A percentile compares a stretch with the other conserved stretches of the same genome.
phyloP scores from a whole-genome alignment of 2,329 filamentous ascomycete genomes.

The Colletotrichum sp. region DNA sequence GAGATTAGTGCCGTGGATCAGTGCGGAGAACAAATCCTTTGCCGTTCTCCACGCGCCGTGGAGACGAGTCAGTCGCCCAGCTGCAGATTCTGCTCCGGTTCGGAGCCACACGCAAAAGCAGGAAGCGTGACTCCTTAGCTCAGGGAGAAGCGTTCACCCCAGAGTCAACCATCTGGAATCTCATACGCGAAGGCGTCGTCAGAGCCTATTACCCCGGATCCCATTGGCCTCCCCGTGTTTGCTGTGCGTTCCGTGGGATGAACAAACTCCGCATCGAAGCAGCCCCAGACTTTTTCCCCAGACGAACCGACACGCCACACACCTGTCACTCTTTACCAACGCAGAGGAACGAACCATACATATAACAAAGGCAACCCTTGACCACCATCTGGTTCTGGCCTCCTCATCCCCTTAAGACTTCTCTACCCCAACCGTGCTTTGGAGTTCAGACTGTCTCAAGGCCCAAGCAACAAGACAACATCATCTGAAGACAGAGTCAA shows the following conservation, averaged over 20 bases:
- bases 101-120: conserved; percentile 2
- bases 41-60: conserved; percentile 11
- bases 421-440: not conserved
- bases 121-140: not conserved
- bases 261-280: conserved; percentile 7
- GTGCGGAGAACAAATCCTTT: conserved; percentile 9
- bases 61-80: conserved; percentile 11
- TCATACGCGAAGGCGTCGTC: not conserved
- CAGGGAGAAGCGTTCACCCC: conserved; percentile 21
- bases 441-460: conserved; percentile 5
- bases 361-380: conserved; percentile 20
- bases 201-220: conserved; percentile 11
- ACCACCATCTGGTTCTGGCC: not conserved
- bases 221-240: not conserved
- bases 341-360: not conserved
- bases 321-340: not conserved
- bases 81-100: conserved; percentile 21
- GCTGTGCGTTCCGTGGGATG: not conserved
- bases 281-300: conserved; percentile 21
- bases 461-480: not conserved
- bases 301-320: conserved; percentile 8
- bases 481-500: not conserved
- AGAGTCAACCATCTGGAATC: not conserved
- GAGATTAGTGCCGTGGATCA: not conserved
- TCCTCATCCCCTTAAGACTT: not conserved